A percentile compares a stretch with the other conserved stretches of the same genome.
These are phyloP conservation scores for Echeveria elegans DNA, from an alignment of 164 flowering plant genomes.

Conservation along the genomic window DNA sequence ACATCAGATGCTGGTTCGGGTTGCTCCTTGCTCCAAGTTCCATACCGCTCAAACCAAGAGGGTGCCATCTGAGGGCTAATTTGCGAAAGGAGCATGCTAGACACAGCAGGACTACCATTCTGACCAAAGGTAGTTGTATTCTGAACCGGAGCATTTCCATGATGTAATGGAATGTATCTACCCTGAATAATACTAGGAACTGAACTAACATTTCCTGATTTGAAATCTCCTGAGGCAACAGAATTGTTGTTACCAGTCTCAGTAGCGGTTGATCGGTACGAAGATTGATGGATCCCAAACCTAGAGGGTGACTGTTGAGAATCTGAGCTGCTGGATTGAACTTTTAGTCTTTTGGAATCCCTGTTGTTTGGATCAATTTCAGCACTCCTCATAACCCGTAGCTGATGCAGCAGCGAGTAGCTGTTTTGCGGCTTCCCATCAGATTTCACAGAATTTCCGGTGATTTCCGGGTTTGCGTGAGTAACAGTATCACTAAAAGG, in stretches of 20 bases:
- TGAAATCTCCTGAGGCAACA: slow-evolving; percentile 27
- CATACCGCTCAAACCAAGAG: slow-evolving; percentile 80
- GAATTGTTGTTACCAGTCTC: slow-evolving; percentile 20
- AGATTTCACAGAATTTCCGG: slow-evolving; percentile 49
- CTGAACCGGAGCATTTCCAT: slow-evolving; percentile 10
- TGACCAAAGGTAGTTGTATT: slow-evolving; percentile 25
- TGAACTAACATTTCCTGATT: slow-evolving; percentile 31
- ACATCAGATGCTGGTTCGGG: slow-evolving; percentile 27
- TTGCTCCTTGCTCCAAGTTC: slow-evolving; percentile 60
- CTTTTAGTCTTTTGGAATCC: slow-evolving; percentile 42
- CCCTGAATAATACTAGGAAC: slow-evolving; percentile 12
- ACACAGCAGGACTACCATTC: slow-evolving; percentile 17
- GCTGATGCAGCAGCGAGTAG: slow-evolving; percentile 54
- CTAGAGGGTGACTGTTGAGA: slow-evolving; percentile 21
- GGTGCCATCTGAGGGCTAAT: slow-evolving; percentile 83
- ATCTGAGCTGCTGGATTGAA: slow-evolving; percentile 27
- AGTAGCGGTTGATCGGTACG: slow-evolving; percentile 14
- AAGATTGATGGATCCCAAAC: slow-evolving; percentile 25
- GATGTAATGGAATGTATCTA: neutral
- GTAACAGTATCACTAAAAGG: slow-evolving; percentile 18
- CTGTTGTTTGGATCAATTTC: slow-evolving; percentile 46
- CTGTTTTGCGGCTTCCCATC: slow-evolving; percentile 27
- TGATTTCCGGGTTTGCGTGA: slow-evolving; percentile 43
- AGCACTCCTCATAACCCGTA: slow-evolving; percentile 41
- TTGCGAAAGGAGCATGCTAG: slow-evolving; percentile 27